Conservation (phyloP, 1,284 basidiomycete genomes). For the Neolentinus lepideus region DNA sequence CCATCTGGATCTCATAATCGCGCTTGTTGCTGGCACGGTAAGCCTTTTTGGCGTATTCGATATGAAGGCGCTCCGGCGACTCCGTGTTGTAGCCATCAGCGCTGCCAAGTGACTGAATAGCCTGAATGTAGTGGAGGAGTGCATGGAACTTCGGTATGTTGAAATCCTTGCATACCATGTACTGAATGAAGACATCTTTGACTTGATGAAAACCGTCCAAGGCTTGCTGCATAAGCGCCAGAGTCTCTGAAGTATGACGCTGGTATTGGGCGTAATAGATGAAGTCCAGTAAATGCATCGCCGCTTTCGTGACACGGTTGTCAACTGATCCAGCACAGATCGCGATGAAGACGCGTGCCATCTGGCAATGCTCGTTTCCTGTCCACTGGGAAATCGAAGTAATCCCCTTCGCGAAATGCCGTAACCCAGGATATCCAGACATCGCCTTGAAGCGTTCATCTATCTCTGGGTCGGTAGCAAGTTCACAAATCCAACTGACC, state of each 20-base stretch:
- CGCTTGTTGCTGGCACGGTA: slow-evolving; percentile 18
- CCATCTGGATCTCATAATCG: slow-evolving; percentile 26
- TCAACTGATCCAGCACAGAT: background rate
- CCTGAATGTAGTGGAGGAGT: slow-evolving; percentile 22
- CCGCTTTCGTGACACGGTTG: background rate
- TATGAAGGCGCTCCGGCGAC: slow-evolving; percentile 16
- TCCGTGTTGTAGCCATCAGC: slow-evolving; percentile 27
- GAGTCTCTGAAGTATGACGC: slow-evolving; percentile 12
- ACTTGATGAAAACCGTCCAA: slow-evolving; percentile 16
- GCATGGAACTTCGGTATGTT: slow-evolving; percentile 32
- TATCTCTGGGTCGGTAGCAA: slow-evolving; percentile 8
- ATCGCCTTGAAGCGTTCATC: slow-evolving; percentile 12
- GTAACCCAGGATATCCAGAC: slow-evolving; percentile 3
- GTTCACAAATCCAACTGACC: background rate
- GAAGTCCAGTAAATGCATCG: slow-evolving; percentile 15
- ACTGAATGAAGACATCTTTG: slow-evolving; percentile 19
- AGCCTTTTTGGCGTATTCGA: slow-evolving; percentile 21
- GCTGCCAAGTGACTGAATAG: slow-evolving; percentile 20
- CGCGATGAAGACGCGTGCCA: background rate
- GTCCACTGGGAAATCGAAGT: slow-evolving; percentile 1
- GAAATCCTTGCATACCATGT: slow-evolving; percentile 21
- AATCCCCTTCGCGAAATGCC: slow-evolving; percentile 18
- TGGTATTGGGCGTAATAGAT: slow-evolving; percentile 21
- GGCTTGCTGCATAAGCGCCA: slow-evolving; percentile 13
- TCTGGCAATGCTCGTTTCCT: background rate